phyloP scores from a whole-genome alignment of 2,329 filamentous ascomycete species.

The Diaporthe velutina region DNA sequence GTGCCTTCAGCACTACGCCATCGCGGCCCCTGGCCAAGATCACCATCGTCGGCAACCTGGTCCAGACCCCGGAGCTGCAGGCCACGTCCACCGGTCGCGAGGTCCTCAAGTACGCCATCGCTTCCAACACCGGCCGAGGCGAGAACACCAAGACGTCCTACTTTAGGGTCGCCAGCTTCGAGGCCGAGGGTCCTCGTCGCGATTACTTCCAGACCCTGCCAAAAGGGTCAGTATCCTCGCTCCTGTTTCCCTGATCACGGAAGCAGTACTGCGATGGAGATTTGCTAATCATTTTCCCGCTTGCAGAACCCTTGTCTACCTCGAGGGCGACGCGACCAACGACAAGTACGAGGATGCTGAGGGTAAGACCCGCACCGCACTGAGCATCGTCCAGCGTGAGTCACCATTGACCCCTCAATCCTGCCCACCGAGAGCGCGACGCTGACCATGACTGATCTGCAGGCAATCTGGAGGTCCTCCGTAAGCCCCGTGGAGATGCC shows the following conservation, averaged over 20 bases:
- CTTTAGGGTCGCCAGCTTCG: constrained; percentile 85
- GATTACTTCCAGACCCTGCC: constrained; percentile 80
- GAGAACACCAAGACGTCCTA: constrained; percentile 85
- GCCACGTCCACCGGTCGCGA: constrained; percentile 79
- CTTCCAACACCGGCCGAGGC: constrained; percentile 72
- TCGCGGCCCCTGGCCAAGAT: constrained; percentile 80
- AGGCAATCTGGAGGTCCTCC: constrained; percentile 64
- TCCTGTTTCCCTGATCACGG: too few relatives aligned
- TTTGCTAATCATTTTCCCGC: constrained; percentile 5
- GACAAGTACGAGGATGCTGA: constrained; percentile 76
- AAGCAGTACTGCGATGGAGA: background rate
- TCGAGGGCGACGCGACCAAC: constrained; percentile 86
- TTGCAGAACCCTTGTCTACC: constrained; percentile 79
- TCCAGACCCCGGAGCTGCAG: constrained; percentile 80
- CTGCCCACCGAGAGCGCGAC: background rate
- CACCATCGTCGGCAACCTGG: constrained; percentile 88
- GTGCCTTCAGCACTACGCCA: constrained; percentile 82
- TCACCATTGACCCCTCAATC: constrained; percentile 41
- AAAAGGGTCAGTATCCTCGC: constrained; percentile 80
- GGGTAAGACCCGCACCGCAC: constrained; percentile 71
- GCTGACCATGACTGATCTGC: constrained; percentile 36
- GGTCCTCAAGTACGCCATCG: constrained; percentile 82
- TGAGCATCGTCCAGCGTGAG: constrained; percentile 88
- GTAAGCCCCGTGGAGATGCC: constrained; percentile 38
- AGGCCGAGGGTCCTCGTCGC: constrained; percentile 73